Evolutionary conservation across 2,329 filamentous ascomycete species (phyloP).

Genomic region (Fusarium sp.): DNA sequence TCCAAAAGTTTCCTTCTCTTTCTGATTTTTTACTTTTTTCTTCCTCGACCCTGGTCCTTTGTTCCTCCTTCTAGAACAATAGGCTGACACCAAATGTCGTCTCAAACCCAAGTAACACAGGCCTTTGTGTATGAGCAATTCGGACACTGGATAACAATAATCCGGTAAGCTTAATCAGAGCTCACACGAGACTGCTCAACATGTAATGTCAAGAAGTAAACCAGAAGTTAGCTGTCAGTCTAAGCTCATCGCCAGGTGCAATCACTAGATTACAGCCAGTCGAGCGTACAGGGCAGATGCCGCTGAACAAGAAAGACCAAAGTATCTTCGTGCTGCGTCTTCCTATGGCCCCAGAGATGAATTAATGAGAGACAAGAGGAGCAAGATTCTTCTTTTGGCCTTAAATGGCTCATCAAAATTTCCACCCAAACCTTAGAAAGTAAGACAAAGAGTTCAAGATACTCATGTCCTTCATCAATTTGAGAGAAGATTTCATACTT

Average conservation of each 20-base stretch:
- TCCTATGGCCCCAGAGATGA: background rate
- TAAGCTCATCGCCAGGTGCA: background rate
- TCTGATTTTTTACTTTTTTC: background rate
- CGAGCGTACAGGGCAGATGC: background rate
- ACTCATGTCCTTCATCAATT: slow-evolving; percentile 24
- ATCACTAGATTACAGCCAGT: slow-evolving; percentile 4
- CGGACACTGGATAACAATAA: background rate
- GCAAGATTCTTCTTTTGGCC: background rate
- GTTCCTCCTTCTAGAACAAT: background rate
- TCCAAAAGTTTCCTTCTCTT: background rate
- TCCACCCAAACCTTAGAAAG: background rate
- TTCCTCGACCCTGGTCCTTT: background rate
- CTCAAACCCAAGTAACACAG: background rate
- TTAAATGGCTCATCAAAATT: background rate
- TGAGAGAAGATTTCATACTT: slow-evolving; percentile 33
- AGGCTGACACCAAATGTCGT: background rate
- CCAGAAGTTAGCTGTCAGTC: background rate
- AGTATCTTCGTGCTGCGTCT: background rate
- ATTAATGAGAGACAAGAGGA: background rate
- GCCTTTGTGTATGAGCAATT: slow-evolving; percentile 1
- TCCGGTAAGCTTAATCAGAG: background rate
- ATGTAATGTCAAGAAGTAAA: too few relatives aligned
- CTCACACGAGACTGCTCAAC: background rate
- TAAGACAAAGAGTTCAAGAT: slow-evolving; percentile 7
- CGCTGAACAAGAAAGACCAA: background rate